Percentiles rank a stretch among this genome's conserved stretches.
phyloP scores from a whole-genome alignment of 2,329 filamentous ascomycete genomes.

The Plectosphaerella cucumerina region DNA sequence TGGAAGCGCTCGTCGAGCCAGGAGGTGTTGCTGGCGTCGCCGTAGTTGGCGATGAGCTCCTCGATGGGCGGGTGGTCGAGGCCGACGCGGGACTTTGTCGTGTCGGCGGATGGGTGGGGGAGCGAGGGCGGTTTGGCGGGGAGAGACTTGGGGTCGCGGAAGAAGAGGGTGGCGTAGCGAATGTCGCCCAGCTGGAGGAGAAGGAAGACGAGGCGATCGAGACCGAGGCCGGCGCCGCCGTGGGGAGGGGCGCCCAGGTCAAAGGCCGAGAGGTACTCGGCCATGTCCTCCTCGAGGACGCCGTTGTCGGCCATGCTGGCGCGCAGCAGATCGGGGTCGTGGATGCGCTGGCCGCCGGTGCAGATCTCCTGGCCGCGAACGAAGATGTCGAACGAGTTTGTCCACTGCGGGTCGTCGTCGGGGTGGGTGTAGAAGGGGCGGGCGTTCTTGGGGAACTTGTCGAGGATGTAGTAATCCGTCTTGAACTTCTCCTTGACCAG shows the following conservation, averaged over 20 bases:
- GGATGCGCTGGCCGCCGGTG: constrained; percentile 89
- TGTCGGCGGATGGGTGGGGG: constrained; percentile 86
- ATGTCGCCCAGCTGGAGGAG: constrained; percentile 86
- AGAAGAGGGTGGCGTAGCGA: constrained; percentile 80
- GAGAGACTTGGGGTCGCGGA: constrained; percentile 83
- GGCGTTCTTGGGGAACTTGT: constrained; percentile 83
- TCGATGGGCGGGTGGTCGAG: constrained; percentile 69
- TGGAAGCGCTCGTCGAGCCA: constrained; percentile 88
- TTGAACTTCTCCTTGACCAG: constrained; percentile 81
- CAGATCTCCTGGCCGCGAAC: constrained; percentile 89
- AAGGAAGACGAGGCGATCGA: constrained; percentile 85
- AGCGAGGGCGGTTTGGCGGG: constrained; percentile 62
- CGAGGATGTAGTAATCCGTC: constrained; percentile 90
- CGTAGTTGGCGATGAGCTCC: constrained; percentile 91
- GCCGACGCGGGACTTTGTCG: constrained; percentile 43
- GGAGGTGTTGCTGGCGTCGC: constrained; percentile 88
- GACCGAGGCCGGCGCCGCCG: constrained; percentile 82
- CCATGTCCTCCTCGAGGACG: constrained; percentile 77
- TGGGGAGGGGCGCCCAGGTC: constrained; percentile 86
- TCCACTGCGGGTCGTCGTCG: constrained; percentile 64
- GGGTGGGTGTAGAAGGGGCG: constrained; percentile 94
- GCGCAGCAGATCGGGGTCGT: constrained; percentile 70
- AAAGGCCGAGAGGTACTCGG: constrained; percentile 86
- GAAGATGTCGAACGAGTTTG: constrained; percentile 95
- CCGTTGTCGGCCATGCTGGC: constrained; percentile 72